Conservation (phyloP, 345 rosid genomes). For the Pugionium dolabratum region DNA sequence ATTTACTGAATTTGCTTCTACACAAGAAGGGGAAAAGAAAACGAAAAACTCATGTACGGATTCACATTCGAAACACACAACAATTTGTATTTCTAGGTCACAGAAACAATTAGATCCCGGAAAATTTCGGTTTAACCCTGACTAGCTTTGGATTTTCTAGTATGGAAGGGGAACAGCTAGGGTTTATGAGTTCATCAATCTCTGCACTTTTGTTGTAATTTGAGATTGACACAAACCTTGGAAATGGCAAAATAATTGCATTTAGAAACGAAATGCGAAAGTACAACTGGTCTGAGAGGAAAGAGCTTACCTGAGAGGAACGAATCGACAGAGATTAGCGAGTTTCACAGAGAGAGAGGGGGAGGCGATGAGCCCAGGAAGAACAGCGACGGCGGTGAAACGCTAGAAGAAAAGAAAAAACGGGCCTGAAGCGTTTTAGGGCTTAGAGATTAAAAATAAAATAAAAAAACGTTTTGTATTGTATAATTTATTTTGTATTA, state of each 20-base stretch:
- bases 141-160: not conserved
- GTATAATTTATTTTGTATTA: not conserved
- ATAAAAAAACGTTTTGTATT: not conserved
- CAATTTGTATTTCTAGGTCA: not conserved
- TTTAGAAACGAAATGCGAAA: not conserved
- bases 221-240: not conserved
- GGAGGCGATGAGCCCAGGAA: not conserved
- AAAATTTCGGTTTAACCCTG: not conserved
- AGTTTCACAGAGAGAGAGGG: not conserved
- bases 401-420: not conserved
- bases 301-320: conserved; percentile 28
- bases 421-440: conserved; percentile 5
- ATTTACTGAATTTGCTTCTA: conserved; percentile 22
- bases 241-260: not conserved
- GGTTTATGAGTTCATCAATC: conserved; percentile 15
- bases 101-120: not conserved
- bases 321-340: not conserved
- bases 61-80: conserved; percentile 1
- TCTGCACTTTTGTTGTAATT: not conserved
- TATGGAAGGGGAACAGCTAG: not conserved
- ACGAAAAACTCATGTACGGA: not conserved
- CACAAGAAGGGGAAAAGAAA: not conserved
- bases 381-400: conserved; percentile 6
- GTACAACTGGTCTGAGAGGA: not conserved
- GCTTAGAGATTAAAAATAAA: too few relatives aligned